A percentile compares a stretch with the other conserved stretches of the same genome.
These are phyloP conservation scores for Elsinoe perseae DNA, from an alignment of 2,329 filamentous ascomycete genomes.

Conservation along the genomic window DNA sequence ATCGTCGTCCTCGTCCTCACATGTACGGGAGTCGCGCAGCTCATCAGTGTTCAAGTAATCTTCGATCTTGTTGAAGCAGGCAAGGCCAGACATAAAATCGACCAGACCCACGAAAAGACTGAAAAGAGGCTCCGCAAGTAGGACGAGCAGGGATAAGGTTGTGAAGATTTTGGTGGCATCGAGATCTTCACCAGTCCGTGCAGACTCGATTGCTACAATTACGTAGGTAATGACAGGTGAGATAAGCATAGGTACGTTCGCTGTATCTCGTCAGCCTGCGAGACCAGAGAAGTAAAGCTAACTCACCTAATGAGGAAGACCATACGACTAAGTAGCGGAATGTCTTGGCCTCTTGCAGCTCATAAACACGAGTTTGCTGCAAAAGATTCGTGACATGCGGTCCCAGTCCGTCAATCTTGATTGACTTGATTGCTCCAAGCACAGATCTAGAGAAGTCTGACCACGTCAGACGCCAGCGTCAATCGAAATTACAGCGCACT, in stretches of 20 bases:
- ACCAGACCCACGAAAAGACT: slow-evolving; percentile 41
- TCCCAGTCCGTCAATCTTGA: slow-evolving; percentile 17
- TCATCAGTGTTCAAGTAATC: slow-evolving; percentile 30
- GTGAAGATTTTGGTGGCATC: slow-evolving; percentile 40
- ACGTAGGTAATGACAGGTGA: slow-evolving; percentile 41
- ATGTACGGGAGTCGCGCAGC: background rate
- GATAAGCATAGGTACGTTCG: slow-evolving; percentile 35
- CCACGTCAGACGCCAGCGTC: too few relatives aligned
- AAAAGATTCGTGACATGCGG: background rate
- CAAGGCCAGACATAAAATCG: slow-evolving; percentile 38
- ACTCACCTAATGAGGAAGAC: background rate
- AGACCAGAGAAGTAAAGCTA: background rate
- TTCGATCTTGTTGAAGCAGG: slow-evolving; percentile 42
- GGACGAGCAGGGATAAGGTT: slow-evolving; percentile 40
- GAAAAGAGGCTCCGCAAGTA: slow-evolving; percentile 40
- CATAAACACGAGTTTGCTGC: background rate
- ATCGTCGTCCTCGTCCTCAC: background rate
- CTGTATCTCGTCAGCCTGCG: slow-evolving; percentile 19
- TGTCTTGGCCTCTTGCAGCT: slow-evolving; percentile 1
- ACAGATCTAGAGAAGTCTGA: slow-evolving; percentile 20
- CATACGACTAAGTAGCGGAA: slow-evolving; percentile 1
- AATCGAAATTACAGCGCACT: background rate
- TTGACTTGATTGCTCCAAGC: slow-evolving; percentile 19
- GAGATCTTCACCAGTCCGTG: slow-evolving; percentile 28
- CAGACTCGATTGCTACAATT: slow-evolving; percentile 37